Base-by-base conservation (phyloP, 495 filamentous ascomycete genomes). In the Tuber melanosporum region DNA sequence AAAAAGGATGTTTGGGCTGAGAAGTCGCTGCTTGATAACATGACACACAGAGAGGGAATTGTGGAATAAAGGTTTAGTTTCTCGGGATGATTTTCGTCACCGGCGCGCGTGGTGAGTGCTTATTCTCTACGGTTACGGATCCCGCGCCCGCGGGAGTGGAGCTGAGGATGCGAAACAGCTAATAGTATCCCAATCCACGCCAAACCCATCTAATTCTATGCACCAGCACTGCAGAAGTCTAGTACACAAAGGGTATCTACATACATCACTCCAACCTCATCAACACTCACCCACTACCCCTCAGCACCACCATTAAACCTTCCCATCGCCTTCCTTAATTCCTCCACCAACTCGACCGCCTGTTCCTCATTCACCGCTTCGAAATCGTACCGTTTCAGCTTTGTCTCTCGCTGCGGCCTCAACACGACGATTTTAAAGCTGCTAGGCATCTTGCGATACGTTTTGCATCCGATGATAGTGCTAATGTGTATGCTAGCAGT, bases 391-490 rank as follows among this genome's bases (percentile, higher is more conserved):
- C 94, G 87, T 86, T 99, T 98, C 78, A 80, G 75, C 57, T 66
- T 66, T 81, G 90, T 92, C 84, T 97, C 94, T 32, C 92, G 62
- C 71, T 83, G 80, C 32, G 81, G 81, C n/a, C 81, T 49, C 45
- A 83, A 49, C 26, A 83, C 81, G 9, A 83, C 72, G 47, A 83
- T 82, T 74, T 95, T 92, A 85, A 99, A 97, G 81, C 92, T 93
- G 82, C 92, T 94, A 10, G 95, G 94, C 84, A 97, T 94, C 81
- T 93, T 91, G 42, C 93, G 87, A 73, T 91, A 94, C 66, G 97
- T 93, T 84, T 97, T 98, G 84, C 93, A 96, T 6, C 95, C 95
- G 26, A 98, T 90, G 76, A 98, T 93, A 78, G 93, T 94, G 79
- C 91, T 92, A 84, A 98, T 98, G 75, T 94, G 93, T 72, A 98